Evolutionary conservation across 1,284 basidiomycete species (phyloP), one percentile per base, ranked within the genome.

Genomic region (Fomitopsis pinicola): DNA sequence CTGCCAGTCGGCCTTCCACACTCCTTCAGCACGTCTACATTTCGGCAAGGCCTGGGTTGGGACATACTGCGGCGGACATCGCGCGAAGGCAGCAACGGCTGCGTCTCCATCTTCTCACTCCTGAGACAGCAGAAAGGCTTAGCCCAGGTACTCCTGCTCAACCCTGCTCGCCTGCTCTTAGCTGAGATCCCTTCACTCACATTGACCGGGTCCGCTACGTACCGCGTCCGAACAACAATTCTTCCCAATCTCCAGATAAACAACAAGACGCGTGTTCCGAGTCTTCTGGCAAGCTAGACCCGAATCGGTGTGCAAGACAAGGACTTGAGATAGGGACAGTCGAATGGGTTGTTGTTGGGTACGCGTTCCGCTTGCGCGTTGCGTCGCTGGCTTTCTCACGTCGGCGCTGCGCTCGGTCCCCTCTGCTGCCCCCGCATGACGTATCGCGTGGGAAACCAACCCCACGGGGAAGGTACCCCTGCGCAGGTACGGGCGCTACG

Each of bases 61-160:
- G 10, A 54, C 52, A 38, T 54, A 54, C 52, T 26, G 22, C 36
- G 52, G 22, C 52, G 19, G 35, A 36, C 22, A 19, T 35, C 35
- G 35, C 52, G 52, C 52, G 52, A 36, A 38, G 52, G 52, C 52
- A 54, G 19, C 52, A 54, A 40, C n/a, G 52, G 52, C 52, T 54
- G 35, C 9, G 52, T 54, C 19, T 54, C 52, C 52, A 54, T 54
- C 4, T 38, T 38, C 10, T 10, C 26, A 7, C 30, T 50, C 28
- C 12, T 30, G 28, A 33, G 15, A 10, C 30, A 15, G 15, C 48
- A 9, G 12, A 15, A 14, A 46, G 22, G 10, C 22, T 14, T 26
- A 9, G 19, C 26, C 45, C 12, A 26, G 7, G 30, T 14, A 3
- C 50, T 30, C 30, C 12, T 35, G 19, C 19, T 36, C 50, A n/a